Base-by-base conservation (phyloP, 352 stramenopile genomes). In the Globisporangium lucens region DNA sequence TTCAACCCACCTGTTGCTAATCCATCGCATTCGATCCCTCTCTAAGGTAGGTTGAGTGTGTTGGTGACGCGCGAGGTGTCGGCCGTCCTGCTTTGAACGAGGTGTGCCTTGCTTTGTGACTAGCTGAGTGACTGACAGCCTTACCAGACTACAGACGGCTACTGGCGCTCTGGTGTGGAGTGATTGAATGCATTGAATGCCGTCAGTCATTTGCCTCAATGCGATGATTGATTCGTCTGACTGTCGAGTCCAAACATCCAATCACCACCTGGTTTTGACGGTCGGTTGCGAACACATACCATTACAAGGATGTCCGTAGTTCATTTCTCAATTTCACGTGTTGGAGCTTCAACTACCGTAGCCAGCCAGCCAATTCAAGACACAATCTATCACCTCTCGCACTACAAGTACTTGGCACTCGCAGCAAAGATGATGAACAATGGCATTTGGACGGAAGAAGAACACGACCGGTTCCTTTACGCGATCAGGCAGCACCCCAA, bases 361-460 rank as follows among this genome's bases (percentile, higher is more conserved):
- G 46, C 46, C 46, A 27, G 1, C 20, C 43, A 9, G 6, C 46
- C n/a, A 22, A 13, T 13, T n/a, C 46, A 53, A 47, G 4, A 20
- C 38, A 47, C 13, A 4, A 43, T 3, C 36, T 47, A 5, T 47
- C 38, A 20, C 13, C 2, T 33, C 30, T 33, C 30, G 30, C 30
- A 33, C 30, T 43, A 43, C 36, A 47, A 13, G 35, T n/a, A n/a
- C 41, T 47, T 20, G 41, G 2, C 41, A 47, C 41, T n/a, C 41
- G 41, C 13, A 47, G 3, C 46, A 10, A 27, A 43, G 36, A 43
- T 53, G 46, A 27, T 53, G 46, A 53, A 53, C 46, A 53, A 53
- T 27, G 46, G 46, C 20, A 53, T 53, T 20, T 53, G 46, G 46
- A 53, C 20, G 46, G 46, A 67, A 83, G 30, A 33, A 33, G 30